Base-by-base conservation (phyloP, 2,329 filamentous ascomycete genomes). In the Trichoderma simmonsii region DNA sequence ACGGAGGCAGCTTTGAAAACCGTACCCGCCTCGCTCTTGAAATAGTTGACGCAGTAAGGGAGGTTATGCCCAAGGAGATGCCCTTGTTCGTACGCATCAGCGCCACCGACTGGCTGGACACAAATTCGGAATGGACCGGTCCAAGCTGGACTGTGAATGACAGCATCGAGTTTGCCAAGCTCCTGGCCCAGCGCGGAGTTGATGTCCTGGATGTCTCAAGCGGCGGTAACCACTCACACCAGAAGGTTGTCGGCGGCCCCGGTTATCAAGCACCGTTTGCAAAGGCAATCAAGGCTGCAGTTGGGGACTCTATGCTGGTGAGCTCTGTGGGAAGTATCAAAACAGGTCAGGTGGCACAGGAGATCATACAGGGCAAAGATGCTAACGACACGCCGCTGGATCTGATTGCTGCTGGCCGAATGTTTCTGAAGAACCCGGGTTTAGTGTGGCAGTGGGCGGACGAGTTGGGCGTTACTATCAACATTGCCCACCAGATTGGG, bases 161-260 rank as follows among this genome's bases (percentile, higher is more conserved):
- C 68, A 90, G 89, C 0, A 84, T 89, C 34, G 84, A 84, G 63
- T 86, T 96, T 1, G 91, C 92, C 0, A 79, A 85, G 60, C 81
- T 90, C 0, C 83, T 96, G 0, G 90, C 90, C 0, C 86, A 89
- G 2, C 84, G 82, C 15, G 93, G 93, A 3, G 88, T 95, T 3
- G 92, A 96, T 78, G 82, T 96, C 1, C 82, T 96, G 1, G 93
- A 96, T 76, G 87, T 95, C 11, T 91, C 88, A 1, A 88, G 86
- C 3, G 92, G 89, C 1, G 93, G 92, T 4, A 87, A 87, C 61
- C 89, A 93, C 76, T 81, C 85, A 0, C 78, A 80, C 61, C 57
- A 59, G 4, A 60, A 43, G 1, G 88, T 90, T 75, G 88, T 89
- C 71, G 78, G 82, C 3, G 88, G 87, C 0, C 89, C 90, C 0